Evolutionary conservation across 495 filamentous ascomycete species (phyloP).

Genomic region (Neurospora sp.): DNA sequence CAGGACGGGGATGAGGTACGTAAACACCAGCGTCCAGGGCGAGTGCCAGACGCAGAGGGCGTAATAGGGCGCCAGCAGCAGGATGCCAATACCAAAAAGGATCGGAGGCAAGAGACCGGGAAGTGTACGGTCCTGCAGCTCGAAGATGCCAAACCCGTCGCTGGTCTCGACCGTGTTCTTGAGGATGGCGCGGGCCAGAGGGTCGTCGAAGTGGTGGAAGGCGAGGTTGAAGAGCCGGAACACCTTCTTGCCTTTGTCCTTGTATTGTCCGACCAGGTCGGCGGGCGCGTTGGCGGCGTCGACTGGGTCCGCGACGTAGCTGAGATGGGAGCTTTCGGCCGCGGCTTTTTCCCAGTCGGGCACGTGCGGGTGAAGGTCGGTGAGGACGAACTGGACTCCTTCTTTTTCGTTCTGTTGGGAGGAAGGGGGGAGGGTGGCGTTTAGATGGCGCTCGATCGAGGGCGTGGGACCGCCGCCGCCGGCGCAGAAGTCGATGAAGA

Average conservation of each 20-base stretch:
- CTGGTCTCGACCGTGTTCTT: constrained; percentile 47
- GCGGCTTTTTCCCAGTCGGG: constrained; percentile 47
- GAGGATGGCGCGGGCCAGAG: constrained; percentile 45
- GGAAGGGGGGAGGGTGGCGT: constrained; percentile 25
- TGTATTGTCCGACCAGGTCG: constrained; percentile 28
- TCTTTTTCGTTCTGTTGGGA: constrained; percentile 2
- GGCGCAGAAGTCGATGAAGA: constrained; percentile 64
- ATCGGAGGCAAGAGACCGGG: constrained; percentile 39
- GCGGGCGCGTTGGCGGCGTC: constrained; percentile 49
- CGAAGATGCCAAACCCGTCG: constrained; percentile 46
- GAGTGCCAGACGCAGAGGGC: constrained; percentile 40
- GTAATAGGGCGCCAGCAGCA: constrained; percentile 47
- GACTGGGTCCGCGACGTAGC: constrained; percentile 45
- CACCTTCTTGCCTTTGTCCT: constrained; percentile 31
- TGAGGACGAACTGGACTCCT: constrained; percentile 51
- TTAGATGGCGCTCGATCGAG: constrained; percentile 47
- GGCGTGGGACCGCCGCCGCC: constrained; percentile 62
- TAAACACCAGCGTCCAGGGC: constrained; percentile 49
- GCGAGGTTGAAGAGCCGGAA: constrained; percentile 63
- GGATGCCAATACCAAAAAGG: constrained; percentile 42
- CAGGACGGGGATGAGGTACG: constrained; percentile 52
- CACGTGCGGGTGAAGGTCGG: constrained; percentile 58
- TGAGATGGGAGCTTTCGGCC: constrained; percentile 37
- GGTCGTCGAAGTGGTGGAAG: constrained; percentile 69
- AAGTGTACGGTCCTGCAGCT: constrained; percentile 53